These are phyloP conservation scores for Leccinum variicolor DNA, from an alignment of 768 basidiomycete species.

Conservation along the genomic window DNA sequence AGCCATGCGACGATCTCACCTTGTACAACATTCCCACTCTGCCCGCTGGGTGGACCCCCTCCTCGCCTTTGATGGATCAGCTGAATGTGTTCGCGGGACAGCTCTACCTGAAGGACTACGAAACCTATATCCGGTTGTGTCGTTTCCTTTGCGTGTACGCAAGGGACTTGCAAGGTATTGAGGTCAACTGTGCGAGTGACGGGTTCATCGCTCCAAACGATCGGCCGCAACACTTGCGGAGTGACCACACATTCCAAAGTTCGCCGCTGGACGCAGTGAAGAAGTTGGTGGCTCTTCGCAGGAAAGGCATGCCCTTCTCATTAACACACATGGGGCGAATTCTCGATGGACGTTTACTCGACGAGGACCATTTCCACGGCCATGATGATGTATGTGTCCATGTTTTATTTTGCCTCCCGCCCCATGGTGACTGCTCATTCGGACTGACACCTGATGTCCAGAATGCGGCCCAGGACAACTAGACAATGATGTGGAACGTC, in stretches of 20 bases:
- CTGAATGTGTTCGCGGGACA: background rate
- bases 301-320: background rate
- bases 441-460: too few relatives aligned
- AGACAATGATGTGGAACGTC: too few relatives aligned
- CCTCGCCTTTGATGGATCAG: background rate
- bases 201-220: constrained; percentile 15
- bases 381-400: too few relatives aligned
- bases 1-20: background rate
- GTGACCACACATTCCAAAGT: constrained; percentile 22
- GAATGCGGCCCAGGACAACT: too few relatives aligned
- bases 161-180: background rate
- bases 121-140: background rate
- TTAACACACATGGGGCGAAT: background rate
- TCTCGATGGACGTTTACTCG: background rate
- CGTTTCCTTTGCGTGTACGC: constrained; percentile 1
- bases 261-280: constrained; percentile 21
- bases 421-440: too few relatives aligned
- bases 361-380: background rate
- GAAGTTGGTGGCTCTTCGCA: background rate
- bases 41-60: background rate
- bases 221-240: background rate
- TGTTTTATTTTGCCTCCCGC: too few relatives aligned
- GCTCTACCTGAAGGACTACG: background rate
- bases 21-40: background rate
- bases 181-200: constrained; percentile 1